phyloP scores from a whole-genome alignment of 2,329 filamentous ascomycete genomes.

The Lasiodiplodia hormozganensis region DNA sequence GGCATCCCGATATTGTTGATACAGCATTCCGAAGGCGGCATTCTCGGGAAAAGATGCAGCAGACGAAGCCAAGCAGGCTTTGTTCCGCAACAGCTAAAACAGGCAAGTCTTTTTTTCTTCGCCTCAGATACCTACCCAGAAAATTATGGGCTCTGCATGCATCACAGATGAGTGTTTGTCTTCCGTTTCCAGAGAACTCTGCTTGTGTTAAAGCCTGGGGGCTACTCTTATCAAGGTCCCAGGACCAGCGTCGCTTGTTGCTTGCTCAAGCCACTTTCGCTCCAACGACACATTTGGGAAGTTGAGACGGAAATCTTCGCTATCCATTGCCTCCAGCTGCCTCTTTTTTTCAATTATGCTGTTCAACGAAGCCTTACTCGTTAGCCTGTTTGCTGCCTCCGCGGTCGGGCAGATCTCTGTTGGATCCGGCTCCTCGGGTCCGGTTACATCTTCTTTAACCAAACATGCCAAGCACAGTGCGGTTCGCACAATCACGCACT shows the following conservation, averaged over 20 bases:
- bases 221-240: constrained; percentile 1
- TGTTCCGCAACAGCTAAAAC: neutral
- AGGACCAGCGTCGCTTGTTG: constrained; percentile 4
- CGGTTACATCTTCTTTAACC: neutral
- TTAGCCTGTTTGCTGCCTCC: neutral
- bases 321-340: neutral
- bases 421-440: too few relatives aligned
- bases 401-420: neutral
- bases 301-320: neutral
- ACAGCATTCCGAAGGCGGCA: neutral
- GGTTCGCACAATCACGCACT: neutral
- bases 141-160: neutral
- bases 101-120: neutral
- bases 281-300: neutral
- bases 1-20: neutral
- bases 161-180: neutral
- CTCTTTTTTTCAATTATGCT: neutral
- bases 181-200: neutral
- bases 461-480: neutral
- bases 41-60: neutral
- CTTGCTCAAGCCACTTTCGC: constrained; percentile 6
- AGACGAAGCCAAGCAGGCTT: neutral
- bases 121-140: neutral
- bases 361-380: neutral
- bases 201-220: neutral